Conservation (phyloP, 371 early-diverging fungal genomes). For the Choanephora cucurbitarum region DNA sequence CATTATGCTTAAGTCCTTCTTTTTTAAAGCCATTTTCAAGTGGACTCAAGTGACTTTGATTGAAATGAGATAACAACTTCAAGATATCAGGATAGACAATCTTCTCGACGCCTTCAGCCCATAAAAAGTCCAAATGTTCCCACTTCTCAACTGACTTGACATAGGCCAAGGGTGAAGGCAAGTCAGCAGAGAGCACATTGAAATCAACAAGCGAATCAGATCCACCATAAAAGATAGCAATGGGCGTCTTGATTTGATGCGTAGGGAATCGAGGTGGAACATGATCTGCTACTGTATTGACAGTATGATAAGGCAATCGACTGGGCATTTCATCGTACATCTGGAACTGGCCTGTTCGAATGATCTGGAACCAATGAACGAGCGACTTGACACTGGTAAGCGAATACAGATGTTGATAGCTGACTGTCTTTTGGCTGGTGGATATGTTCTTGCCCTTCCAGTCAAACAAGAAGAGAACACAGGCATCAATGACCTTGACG, state of each 20-base stretch:
- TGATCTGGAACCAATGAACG: conserved; percentile 97
- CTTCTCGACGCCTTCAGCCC: conserved; percentile 66
- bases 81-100: conserved; percentile 52
- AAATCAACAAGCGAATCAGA: conserved; percentile 85
- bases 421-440: conserved; percentile 72
- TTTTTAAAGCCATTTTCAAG: conserved; percentile 2
- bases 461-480: conserved; percentile 80
- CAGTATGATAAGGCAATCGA: conserved; percentile 58
- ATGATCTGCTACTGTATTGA: conserved; percentile 51
- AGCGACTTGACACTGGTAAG: conserved; percentile 88
- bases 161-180: conserved; percentile 59
- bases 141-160: conserved; percentile 67
- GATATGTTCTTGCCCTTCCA: conserved; percentile 82
- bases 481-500: conserved; percentile 75
- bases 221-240: conserved; percentile 91
- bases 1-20: conserved; percentile 17
- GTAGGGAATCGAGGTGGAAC: conserved; percentile 76
- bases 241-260: conserved; percentile 78
- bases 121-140: conserved; percentile 83
- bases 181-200: conserved; percentile 55
- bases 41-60: conserved; percentile 17
- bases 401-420: conserved; percentile 90
- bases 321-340: conserved; percentile 91
- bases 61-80: conserved; percentile 39
- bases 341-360: conserved; percentile 83